Base-by-base conservation (phyloP, 2,329 filamentous ascomycete genomes). In the Penicillium sp. region DNA sequence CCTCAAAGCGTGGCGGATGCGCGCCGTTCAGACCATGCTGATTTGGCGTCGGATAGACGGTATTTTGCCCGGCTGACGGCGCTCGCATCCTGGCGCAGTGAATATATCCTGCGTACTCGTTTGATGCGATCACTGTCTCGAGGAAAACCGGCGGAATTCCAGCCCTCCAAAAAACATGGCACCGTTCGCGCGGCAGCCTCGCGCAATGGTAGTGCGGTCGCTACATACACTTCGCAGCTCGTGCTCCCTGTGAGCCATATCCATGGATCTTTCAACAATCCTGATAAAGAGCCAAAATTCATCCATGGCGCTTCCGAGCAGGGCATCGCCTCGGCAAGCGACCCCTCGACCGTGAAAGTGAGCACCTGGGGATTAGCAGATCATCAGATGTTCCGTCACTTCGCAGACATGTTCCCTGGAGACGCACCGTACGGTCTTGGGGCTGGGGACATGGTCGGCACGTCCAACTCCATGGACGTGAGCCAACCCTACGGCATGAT, bases 51-150 rank as follows among this genome's bases (percentile, higher is more conserved):
- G 1, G 89, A 94, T 68, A 84, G 85, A 64, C 89, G 92, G 43
- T 84, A 85, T 61, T 99, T 97, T 68, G 85, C 89, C 15, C 86
- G 92, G 42, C 81, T 99, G 52, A 95, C 90, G 9, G 82, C 86
- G 3, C 77, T 92, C 58, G 89, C 92, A n/a, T 94, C 92, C 8
- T 97, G 94, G 93, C 85, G 93, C 64, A 97, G 90, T 73, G 94
- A 99, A 73, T 99, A 97, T 68, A 88, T 97, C 46, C 77, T 96
- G 54, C 84, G 94, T 45, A 97, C 92, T 2, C 85, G 90, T 45
- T 82, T 97, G 49, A 77, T 97, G 50, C 85, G 92, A 43, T 94
- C 90, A 58, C 79, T 97, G 54, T 83, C 83, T 45, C 86, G 90
- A 56, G 94, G 93, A 49, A 96, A 92, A 69, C 91, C 93, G 35